Conservation (phyloP, 371 early-diverging fungal species). For the Mucor indicus region DNA sequence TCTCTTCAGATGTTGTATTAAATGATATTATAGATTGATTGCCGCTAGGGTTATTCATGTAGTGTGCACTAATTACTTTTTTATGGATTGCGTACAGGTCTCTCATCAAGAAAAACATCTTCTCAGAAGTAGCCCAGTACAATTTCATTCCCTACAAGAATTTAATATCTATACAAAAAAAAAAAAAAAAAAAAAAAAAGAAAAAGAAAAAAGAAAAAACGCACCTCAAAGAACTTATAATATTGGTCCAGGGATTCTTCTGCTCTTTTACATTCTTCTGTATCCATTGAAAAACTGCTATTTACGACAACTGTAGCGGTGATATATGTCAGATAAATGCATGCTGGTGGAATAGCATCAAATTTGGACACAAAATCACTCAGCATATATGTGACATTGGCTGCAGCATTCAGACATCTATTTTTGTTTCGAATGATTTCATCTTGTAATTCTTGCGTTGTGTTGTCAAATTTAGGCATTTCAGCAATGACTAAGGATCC, state of each 20-base stretch:
- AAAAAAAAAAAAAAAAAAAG: constrained; percentile 1
- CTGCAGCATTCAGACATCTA: constrained; percentile 45
- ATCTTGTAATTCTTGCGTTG: constrained; percentile 29
- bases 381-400: constrained; percentile 43
- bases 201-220: neutral
- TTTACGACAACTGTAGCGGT: constrained; percentile 54
- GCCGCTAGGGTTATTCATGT: constrained; percentile 1
- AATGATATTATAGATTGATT: too few relatives aligned
- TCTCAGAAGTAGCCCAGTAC: constrained; percentile 60
- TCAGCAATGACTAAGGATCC: constrained; percentile 26
- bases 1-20: neutral
- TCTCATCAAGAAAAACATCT: constrained; percentile 49
- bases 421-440: constrained; percentile 34
- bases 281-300: constrained; percentile 39
- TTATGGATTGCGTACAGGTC: constrained; percentile 50
- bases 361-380: constrained; percentile 26
- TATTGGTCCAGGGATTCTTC: constrained; percentile 36
- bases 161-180: neutral
- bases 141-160: constrained; percentile 33
- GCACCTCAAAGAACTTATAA: constrained; percentile 41
- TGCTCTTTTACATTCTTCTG: constrained; percentile 37
- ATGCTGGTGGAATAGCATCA: constrained; percentile 34
- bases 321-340: constrained; percentile 48
- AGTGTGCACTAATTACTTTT: constrained; percentile 6
- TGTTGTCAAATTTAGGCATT: constrained; percentile 20